Conservation (phyloP, 2,329 filamentous ascomycete species). For the Diaporthe sp. region DNA sequence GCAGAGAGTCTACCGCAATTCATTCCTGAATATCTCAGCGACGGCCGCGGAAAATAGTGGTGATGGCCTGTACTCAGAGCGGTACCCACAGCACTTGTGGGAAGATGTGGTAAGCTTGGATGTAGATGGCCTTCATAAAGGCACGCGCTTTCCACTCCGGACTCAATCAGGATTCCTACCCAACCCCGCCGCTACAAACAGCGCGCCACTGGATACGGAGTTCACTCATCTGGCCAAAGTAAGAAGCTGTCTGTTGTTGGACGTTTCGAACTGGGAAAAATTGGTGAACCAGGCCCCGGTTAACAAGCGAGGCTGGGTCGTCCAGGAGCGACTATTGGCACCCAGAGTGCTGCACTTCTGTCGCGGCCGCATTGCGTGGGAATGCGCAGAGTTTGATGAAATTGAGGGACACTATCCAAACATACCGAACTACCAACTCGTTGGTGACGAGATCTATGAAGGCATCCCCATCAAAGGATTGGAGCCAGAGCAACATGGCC, state of each 20-base stretch:
- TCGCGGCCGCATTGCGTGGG: slow-evolving; percentile 43
- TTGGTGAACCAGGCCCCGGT: slow-evolving; percentile 31
- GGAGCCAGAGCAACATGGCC: neutral
- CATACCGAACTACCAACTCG: slow-evolving; percentile 11
- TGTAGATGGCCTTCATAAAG: neutral
- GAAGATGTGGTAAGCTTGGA: slow-evolving; percentile 21
- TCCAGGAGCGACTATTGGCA: slow-evolving; percentile 46
- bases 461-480: slow-evolving; percentile 7
- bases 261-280: slow-evolving; percentile 32
- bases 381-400: slow-evolving; percentile 40
- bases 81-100: slow-evolving; percentile 27
- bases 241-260: slow-evolving; percentile 11
- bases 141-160: neutral
- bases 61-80: slow-evolving; percentile 29
- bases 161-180: neutral
- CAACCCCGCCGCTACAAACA: neutral
- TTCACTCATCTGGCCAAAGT: neutral
- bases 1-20: slow-evolving; percentile 43
- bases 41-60: slow-evolving; percentile 37
- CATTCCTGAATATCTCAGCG: slow-evolving; percentile 44
- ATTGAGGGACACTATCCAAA: slow-evolving; percentile 5
- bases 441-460: slow-evolving; percentile 3
- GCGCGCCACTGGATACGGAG: neutral
- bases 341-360: slow-evolving; percentile 45
- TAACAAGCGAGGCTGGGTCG: slow-evolving; percentile 45